These are phyloP conservation scores for Gyrodon lividus DNA, from an alignment of 768 basidiomycete genomes.

Conservation along the genomic window DNA sequence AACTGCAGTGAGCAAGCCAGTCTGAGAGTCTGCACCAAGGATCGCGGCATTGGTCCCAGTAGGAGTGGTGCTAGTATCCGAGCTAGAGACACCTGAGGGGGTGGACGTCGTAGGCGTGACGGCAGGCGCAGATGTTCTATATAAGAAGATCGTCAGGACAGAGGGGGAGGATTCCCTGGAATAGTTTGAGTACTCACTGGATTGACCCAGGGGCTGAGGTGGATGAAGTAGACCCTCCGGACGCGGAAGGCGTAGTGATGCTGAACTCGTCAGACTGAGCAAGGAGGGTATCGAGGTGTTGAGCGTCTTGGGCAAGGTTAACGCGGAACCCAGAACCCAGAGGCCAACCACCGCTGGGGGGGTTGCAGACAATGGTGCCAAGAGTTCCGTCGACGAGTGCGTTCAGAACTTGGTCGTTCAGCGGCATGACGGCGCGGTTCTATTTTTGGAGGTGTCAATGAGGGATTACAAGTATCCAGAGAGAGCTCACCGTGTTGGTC, in stretches of 20 bases:
- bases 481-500: slow-evolving; percentile 52
- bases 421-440: slow-evolving; percentile 35
- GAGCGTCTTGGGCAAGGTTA: slow-evolving; percentile 59
- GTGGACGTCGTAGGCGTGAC: slow-evolving; percentile 29
- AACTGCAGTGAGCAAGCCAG: slow-evolving; percentile 35
- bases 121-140: slow-evolving; percentile 10
- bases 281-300: slow-evolving; percentile 50
- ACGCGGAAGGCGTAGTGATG: slow-evolving; percentile 34
- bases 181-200: slow-evolving; percentile 14
- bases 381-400: slow-evolving; percentile 52
- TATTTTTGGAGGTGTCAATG: slow-evolving; percentile 19
- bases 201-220: slow-evolving; percentile 12
- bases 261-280: slow-evolving; percentile 72
- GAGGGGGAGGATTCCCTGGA: not conserved
- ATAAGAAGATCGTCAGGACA: not conserved
- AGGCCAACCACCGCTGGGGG: slow-evolving; percentile 68
- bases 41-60: slow-evolving; percentile 33
- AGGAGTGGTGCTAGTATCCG: slow-evolving; percentile 25
- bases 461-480: not conserved
- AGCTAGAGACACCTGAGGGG: slow-evolving; percentile 25
- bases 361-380: slow-evolving; percentile 40
- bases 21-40: slow-evolving; percentile 25
- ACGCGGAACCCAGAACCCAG: slow-evolving; percentile 62
- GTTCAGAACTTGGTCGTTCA: slow-evolving; percentile 47
- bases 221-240: slow-evolving; percentile 15